Evolutionary conservation across 768 basidiomycete genomes (phyloP).

Genomic region (Cubamyces sp.): DNA sequence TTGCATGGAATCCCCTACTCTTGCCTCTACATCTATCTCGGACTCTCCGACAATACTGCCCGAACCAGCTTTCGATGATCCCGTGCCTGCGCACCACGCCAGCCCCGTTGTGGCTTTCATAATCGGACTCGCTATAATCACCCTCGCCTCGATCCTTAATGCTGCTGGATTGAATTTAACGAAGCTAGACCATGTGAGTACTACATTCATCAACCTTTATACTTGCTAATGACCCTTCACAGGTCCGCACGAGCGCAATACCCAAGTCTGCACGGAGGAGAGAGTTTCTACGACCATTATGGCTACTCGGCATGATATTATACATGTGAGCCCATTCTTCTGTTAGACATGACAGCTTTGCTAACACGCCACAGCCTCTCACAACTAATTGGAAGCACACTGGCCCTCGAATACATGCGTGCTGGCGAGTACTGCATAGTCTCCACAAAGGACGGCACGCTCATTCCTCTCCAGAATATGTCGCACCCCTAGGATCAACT

Average conservation of each 20-base stretch:
- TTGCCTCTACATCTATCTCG: slow-evolving; percentile 7
- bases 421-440: slow-evolving; percentile 53
- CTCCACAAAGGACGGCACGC: background rate
- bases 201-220: background rate
- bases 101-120: slow-evolving; percentile 74
- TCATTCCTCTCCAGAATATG: slow-evolving; percentile 67
- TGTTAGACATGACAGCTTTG: background rate
- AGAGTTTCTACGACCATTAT: slow-evolving; percentile 85
- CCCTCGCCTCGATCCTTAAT: slow-evolving; percentile 83
- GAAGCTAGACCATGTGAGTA: slow-evolving; percentile 83
- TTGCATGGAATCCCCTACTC: slow-evolving; percentile 22
- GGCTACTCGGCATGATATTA: slow-evolving; percentile 91
- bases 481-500: slow-evolving; percentile 92
- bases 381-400: slow-evolving; percentile 84
- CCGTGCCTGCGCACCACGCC: slow-evolving; percentile 42
- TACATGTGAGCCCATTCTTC: slow-evolving; percentile 68
- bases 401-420: slow-evolving; percentile 87
- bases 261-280: slow-evolving; percentile 75
- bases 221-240: background rate
- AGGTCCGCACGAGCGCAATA: slow-evolving; percentile 74
- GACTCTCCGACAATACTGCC: background rate
- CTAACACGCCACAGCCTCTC: slow-evolving; percentile 54
- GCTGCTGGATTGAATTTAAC: slow-evolving; percentile 94
- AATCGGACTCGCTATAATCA: slow-evolving; percentile 84
- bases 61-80: slow-evolving; percentile 22